Conservation (phyloP, 2,329 filamentous ascomycete genomes). For the Conoideocrella luteorostrata region DNA sequence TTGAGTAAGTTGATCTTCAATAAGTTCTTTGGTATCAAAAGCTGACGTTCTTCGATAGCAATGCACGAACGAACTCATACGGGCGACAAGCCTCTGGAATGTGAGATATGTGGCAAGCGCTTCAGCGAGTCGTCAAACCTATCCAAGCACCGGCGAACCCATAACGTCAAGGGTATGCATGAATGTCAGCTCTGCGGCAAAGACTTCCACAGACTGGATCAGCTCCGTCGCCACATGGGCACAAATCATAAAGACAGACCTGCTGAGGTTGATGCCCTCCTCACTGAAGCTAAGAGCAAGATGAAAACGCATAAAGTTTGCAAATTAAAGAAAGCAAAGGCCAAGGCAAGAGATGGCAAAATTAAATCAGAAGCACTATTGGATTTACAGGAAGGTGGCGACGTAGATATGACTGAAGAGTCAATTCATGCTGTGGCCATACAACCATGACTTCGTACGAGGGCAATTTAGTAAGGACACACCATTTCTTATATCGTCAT, state of each 20-base stretch:
- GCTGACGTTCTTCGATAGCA: slow-evolving; percentile 34
- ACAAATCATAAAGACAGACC: slow-evolving; percentile 26
- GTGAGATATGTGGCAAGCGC: slow-evolving; percentile 49
- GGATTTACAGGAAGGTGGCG: slow-evolving; percentile 3
- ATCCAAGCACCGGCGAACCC: slow-evolving; percentile 58
- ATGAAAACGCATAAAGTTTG: slow-evolving; percentile 9
- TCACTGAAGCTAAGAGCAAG: slow-evolving; percentile 12
- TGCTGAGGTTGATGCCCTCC: slow-evolving; percentile 13
- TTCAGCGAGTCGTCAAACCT: slow-evolving; percentile 63
- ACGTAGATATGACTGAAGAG: slow-evolving; percentile 7
- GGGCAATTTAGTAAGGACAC: not conserved
- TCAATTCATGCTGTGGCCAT: slow-evolving; percentile 3
- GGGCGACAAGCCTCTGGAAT: slow-evolving; percentile 55
- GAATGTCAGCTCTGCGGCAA: slow-evolving; percentile 48
- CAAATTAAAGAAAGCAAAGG: slow-evolving; percentile 9
- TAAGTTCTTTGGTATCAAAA: not conserved
- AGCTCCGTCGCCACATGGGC: slow-evolving; percentile 48
- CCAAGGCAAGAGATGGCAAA: slow-evolving; percentile 2
- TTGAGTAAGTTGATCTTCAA: slow-evolving; percentile 42
- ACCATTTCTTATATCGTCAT: no score
- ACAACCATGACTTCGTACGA: not conserved
- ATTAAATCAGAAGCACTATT: not conserved
- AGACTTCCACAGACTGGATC: slow-evolving; percentile 54
- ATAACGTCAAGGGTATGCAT: slow-evolving; percentile 46
- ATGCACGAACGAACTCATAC: slow-evolving; percentile 63